These are phyloP conservation scores for Colletotrichum sp. DNA, from an alignment of 2,329 filamentous ascomycete species.

Conservation along the genomic window DNA sequence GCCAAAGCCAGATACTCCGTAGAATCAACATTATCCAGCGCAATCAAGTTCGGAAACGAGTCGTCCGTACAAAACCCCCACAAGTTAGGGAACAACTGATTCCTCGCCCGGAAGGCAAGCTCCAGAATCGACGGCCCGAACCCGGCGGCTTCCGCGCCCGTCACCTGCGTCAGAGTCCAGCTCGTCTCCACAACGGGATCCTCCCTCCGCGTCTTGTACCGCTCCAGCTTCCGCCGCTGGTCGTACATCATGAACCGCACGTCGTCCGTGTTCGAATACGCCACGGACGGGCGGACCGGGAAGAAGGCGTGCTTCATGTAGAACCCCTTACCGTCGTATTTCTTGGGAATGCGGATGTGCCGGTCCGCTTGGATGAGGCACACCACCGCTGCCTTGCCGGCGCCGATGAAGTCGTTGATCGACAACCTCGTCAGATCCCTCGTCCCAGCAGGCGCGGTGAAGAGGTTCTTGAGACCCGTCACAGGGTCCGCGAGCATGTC, in stretches of 20 bases:
- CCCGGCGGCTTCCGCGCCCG: background rate
- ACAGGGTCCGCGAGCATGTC: background rate
- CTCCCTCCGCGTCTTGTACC: background rate
- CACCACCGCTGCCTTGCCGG: background rate
- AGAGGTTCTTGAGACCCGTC: background rate
- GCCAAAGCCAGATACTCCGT: background rate
- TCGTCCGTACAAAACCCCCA: background rate
- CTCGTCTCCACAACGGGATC: background rate
- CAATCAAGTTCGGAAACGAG: background rate
- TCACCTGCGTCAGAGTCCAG: background rate
- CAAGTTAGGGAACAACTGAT: background rate
- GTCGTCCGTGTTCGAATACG: background rate
- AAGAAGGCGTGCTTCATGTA: background rate
- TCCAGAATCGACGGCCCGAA: background rate
- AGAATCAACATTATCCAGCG: background rate
- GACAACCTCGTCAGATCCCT: background rate
- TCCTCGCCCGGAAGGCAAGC: background rate
- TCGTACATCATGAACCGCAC: background rate
- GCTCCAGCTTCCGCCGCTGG: background rate
- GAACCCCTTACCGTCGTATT: background rate
- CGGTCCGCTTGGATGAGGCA: background rate
- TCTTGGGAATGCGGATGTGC: background rate
- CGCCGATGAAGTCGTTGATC: background rate
- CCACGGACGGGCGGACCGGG: background rate
- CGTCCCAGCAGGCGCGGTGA: background rate